Base-by-base conservation (phyloP, 2,329 filamentous ascomycete genomes). In the Orbilia blumenaviensis region DNA sequence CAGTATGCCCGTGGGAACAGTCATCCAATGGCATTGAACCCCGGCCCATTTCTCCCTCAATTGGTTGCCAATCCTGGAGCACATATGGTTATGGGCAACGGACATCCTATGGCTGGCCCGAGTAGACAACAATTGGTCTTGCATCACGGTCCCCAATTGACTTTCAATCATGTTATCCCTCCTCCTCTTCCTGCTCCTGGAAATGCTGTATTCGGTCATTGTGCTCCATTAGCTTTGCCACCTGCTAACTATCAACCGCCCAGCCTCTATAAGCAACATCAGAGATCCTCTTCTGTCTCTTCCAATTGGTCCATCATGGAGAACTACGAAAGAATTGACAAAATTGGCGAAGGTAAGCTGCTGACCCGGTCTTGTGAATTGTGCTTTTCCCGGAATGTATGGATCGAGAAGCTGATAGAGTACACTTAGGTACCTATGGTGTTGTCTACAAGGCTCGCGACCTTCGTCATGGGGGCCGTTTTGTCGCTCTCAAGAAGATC, bases 311-410 rank as follows among this genome's bases (percentile, higher is more conserved):
- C 63, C 46, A 58, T 77, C 79, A 96, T 97, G 93, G 93, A 97
- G 84, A 96, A 96, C 85, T 97, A 97, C 84, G 92, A 96, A 85
- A 96, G 96, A 86, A 88, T 97, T 81, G 93, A 97, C 86, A 97
- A 97, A 87, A 93, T 97, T 81, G 93, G 93, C 84, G 93, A 97
- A 88, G 93, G 93, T 95, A 85, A 81, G 88, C 83, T 56, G 56
- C 14, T 21, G 2, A 1, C 12, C 7, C n/a, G 1, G 2, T 34
- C 16, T 36, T 2, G 9, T 7, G 52, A 58, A 18, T 36, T 3
- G 18, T 2, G 9, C 36, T 38, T 14, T 46, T n/a, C 12, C 14
- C 16, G 9, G 23, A 41, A 1, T 2, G 2, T 2, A 16, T 44
- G 36, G n/a, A n/a, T n/a, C n/a, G n/a, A 25, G 27, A 16, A 10